These are phyloP conservation scores for Lippia alba DNA, from an alignment of 305 asterid species.

Conservation along the genomic window DNA sequence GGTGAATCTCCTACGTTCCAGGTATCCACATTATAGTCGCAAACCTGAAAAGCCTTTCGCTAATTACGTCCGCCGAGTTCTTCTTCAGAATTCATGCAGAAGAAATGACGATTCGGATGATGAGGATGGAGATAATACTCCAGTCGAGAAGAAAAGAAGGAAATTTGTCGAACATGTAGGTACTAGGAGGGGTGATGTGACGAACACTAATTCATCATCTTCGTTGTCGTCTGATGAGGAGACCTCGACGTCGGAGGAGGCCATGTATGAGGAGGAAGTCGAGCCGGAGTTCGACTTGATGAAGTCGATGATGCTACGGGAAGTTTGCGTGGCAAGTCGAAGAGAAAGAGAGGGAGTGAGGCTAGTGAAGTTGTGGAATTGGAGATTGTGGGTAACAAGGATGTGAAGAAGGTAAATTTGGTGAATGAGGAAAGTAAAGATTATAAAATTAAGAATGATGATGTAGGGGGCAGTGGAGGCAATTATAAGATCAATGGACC, in stretches of 20 bases:
- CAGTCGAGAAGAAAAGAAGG: constrained; percentile 41
- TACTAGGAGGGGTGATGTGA: constrained; percentile 26
- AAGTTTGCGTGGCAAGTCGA: constrained; percentile 21
- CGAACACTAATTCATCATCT: constrained; percentile 40
- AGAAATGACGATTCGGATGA: constrained; percentile 22
- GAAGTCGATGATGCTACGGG: constrained; percentile 57
- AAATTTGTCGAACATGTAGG: constrained; percentile 29
- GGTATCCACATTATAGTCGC: constrained; percentile 56
- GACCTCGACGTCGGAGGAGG: constrained; percentile 58
- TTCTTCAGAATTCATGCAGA: constrained; percentile 17
- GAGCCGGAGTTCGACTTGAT: constrained; percentile 75
- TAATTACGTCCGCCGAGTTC: constrained; percentile 46
- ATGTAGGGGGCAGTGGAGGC: constrained; percentile 18
- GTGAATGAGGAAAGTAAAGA: constrained; percentile 36
- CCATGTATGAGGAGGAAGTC: constrained; percentile 56
- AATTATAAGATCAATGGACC: constrained; percentile 45
- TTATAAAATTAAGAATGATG: constrained; percentile 19
- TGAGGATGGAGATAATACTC: constrained; percentile 35
- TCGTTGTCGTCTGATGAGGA: constrained; percentile 49
- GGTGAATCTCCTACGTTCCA: constrained; percentile 69
- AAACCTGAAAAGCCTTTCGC: constrained; percentile 54
- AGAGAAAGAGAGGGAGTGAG: constrained; percentile 11
- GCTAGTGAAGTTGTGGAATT: constrained; percentile 48
- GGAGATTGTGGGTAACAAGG: constrained; percentile 52
- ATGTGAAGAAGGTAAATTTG: constrained; percentile 46